These are phyloP conservation scores for Antitrichia curtipendula DNA, from an alignment of 225 moss, liverwort and hornwort genomes.

Conservation along the genomic window DNA sequence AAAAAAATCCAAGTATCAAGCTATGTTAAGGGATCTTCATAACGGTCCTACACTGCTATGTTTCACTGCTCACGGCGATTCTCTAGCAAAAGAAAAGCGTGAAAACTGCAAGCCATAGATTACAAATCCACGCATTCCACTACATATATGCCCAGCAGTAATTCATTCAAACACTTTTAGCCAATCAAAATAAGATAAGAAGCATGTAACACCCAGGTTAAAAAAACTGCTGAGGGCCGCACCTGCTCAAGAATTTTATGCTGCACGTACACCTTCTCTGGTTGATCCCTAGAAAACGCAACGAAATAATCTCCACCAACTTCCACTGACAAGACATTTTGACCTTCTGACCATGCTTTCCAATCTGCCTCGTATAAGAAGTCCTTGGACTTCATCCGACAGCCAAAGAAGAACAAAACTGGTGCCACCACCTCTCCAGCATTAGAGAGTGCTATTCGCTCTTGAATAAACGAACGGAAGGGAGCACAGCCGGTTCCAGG, in stretches of 20 bases:
- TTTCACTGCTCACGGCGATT: not conserved
- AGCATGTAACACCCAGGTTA: not conserved
- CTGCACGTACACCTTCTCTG: slow-evolving; percentile 85
- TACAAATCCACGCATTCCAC: not conserved
- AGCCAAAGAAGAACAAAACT: slow-evolving; percentile 84
- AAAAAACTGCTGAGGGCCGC: not conserved
- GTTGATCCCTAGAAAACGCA: slow-evolving; percentile 90
- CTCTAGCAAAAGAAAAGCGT: not conserved
- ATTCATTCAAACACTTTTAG: not conserved
- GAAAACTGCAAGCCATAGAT: not conserved
- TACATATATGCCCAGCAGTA: not conserved
- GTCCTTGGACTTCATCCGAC: slow-evolving; percentile 64
- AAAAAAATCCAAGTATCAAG: not conserved
- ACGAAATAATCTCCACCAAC: slow-evolving; percentile 60
- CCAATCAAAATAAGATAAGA: not conserved
- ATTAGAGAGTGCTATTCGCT: slow-evolving; percentile 28
- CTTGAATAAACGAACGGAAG: slow-evolving; percentile 80
- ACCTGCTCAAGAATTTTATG: slow-evolving; percentile 79
- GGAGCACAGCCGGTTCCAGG: slow-evolving; percentile 99
- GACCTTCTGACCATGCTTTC: slow-evolving; percentile 41
- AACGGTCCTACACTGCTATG: not conserved
- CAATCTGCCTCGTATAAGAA: slow-evolving; percentile 76
- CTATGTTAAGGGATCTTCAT: not conserved
- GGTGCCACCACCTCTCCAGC: slow-evolving; percentile 43
- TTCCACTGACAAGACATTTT: slow-evolving; percentile 46